These are phyloP conservation scores for Mycena pura DNA, from an alignment of 768 basidiomycete species.

Conservation along the genomic window DNA sequence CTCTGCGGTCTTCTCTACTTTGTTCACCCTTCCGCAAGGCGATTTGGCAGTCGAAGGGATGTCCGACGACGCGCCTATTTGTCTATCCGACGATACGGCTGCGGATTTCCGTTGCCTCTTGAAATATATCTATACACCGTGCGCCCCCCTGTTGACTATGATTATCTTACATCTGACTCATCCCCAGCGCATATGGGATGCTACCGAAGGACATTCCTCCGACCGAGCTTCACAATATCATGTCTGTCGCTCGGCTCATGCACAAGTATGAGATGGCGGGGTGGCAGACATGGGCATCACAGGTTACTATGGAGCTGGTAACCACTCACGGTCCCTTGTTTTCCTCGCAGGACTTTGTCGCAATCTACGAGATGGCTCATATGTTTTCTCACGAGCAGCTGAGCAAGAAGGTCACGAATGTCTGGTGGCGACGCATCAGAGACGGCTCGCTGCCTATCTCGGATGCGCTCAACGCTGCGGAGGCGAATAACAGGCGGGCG, in stretches of 20 bases:
- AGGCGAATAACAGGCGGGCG: not conserved
- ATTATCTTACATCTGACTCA: too few species aligned
- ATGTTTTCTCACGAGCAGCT: not conserved
- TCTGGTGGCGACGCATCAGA: not conserved
- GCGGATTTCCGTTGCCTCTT: not conserved
- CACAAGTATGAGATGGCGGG: conserved; percentile 13
- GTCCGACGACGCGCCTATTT: not conserved
- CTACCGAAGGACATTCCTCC: not conserved
- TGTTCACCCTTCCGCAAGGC: conserved; percentile 5
- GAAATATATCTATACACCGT: conserved; percentile 3
- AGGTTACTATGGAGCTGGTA: not conserved
- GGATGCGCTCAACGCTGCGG: conserved; percentile 11
- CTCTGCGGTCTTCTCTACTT: not conserved
- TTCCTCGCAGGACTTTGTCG: not conserved
- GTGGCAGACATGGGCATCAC: conserved; percentile 3
- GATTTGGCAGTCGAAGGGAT: not conserved
- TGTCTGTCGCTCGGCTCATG: not conserved
- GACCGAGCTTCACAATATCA: not conserved
- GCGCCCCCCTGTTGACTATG: too few species aligned
- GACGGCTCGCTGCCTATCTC: not conserved
- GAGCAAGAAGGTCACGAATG: not conserved
- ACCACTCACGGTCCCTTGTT: not conserved
- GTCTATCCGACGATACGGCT: not conserved
- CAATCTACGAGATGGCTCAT: not conserved
- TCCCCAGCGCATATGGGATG: not conserved